Percentiles rank a stretch among this genome's conserved stretches.
phyloP scores from a whole-genome alignment of 768 basidiomycete genomes.

The Mycena kentingensis region DNA sequence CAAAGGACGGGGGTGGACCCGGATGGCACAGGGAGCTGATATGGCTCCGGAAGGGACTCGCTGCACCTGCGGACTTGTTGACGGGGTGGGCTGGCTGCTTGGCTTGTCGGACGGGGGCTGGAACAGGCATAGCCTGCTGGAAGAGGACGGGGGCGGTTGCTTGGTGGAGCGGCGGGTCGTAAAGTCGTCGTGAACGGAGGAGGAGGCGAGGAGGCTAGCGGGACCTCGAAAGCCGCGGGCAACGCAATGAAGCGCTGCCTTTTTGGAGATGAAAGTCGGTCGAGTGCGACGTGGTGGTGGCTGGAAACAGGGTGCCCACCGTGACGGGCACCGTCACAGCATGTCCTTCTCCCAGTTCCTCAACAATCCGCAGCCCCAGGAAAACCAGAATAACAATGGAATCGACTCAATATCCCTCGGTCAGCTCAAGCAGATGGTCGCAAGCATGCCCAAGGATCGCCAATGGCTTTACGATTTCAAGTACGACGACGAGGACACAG shows the following conservation, averaged over 20 bases:
- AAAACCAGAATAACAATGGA: slow-evolving; percentile 35
- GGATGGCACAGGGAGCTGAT: slow-evolving; percentile 61
- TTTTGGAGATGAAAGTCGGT: slow-evolving; percentile 50
- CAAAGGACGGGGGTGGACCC: slow-evolving; percentile 65
- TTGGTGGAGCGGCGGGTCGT: slow-evolving; percentile 57
- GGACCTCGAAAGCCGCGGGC: slow-evolving; percentile 40
- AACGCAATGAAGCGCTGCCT: slow-evolving; percentile 87
- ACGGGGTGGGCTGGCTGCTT: slow-evolving; percentile 63
- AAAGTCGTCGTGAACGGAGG: slow-evolving; percentile 63
- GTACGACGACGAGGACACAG: slow-evolving; percentile 95
- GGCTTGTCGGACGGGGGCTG: slow-evolving; percentile 65
- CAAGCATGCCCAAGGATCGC: slow-evolving; percentile 15
- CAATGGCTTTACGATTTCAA: slow-evolving; percentile 89
- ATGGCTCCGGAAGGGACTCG: slow-evolving; percentile 54
- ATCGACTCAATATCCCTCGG: slow-evolving; percentile 80
- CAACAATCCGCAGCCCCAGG: slow-evolving; percentile 30
- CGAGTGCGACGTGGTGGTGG: slow-evolving; percentile 33
- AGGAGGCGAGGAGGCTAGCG: slow-evolving; percentile 35
- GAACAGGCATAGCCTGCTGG: slow-evolving; percentile 81
- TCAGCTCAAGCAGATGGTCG: slow-evolving; percentile 75
- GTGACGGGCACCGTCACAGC: background rate
- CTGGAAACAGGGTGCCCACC: slow-evolving; percentile 49
- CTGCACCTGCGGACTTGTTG: slow-evolving; percentile 51
- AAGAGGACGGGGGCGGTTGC: slow-evolving; percentile 39
- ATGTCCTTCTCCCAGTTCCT: slow-evolving; percentile 29